Conservation (phyloP, 2,329 filamentous ascomycete species). For the Hypocrella siamensis region DNA sequence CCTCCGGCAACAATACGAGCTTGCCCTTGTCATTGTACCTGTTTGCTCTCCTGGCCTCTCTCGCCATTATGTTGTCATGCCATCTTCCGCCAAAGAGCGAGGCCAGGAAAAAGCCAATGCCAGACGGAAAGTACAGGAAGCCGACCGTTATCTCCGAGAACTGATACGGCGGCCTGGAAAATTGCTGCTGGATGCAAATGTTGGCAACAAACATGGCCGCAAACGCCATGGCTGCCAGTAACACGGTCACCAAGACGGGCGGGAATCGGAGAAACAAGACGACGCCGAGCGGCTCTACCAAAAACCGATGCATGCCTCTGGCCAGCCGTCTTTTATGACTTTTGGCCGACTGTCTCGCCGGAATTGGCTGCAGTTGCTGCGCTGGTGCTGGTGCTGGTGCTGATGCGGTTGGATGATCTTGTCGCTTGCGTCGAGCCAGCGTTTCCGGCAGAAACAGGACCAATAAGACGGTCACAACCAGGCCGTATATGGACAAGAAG, state of each 20-base stretch:
- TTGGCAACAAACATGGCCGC: slow-evolving; percentile 63
- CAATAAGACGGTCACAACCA: slow-evolving; percentile 36
- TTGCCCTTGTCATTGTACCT: slow-evolving; percentile 52
- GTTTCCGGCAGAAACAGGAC: slow-evolving; percentile 52
- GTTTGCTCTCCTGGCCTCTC: slow-evolving; percentile 54
- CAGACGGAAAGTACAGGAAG: slow-evolving; percentile 61
- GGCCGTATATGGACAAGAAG: slow-evolving; percentile 60
- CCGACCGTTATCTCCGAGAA: slow-evolving; percentile 56
- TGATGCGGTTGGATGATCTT: slow-evolving; percentile 1
- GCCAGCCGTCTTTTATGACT: slow-evolving; percentile 37
- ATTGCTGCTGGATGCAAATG: slow-evolving; percentile 58
- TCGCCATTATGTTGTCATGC: slow-evolving; percentile 69
- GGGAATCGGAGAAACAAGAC: slow-evolving; percentile 59
- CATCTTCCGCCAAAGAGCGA: slow-evolving; percentile 58
- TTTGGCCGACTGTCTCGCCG: slow-evolving; percentile 46
- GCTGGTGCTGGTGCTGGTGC: too few species aligned
- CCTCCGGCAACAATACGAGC: slow-evolving; percentile 57
- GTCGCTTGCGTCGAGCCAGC: slow-evolving; percentile 22
- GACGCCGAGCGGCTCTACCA: slow-evolving; percentile 59
- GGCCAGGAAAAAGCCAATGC: slow-evolving; percentile 54
- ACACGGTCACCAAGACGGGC: slow-evolving; percentile 57
- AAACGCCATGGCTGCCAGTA: slow-evolving; percentile 61
- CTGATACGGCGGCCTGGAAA: slow-evolving; percentile 49
- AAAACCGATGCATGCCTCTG: slow-evolving; percentile 37
- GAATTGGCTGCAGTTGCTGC: slow-evolving; percentile 26